Evolutionary conservation across 2,329 filamentous ascomycete genomes (phyloP), one percentile per base, ranked within the genome.

Genomic region (Trichophaea hybrida): DNA sequence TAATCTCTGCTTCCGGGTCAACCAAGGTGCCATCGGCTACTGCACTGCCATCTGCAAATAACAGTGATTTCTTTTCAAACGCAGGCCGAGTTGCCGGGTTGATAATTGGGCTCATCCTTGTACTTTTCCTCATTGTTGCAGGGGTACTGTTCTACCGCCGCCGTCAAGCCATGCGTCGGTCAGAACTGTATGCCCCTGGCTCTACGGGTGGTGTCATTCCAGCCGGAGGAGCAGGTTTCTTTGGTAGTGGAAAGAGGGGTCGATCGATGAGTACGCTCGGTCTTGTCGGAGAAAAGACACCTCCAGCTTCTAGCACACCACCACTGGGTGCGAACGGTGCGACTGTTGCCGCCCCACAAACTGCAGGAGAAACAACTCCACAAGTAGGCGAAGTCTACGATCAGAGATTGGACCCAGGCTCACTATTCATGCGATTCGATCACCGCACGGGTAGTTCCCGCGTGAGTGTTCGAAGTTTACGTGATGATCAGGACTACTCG

Each of bases 231-330:
- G 55, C 51, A 24, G 61, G 59, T 53, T 8, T 57, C 13, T 61
- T 64, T 58, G 59, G 55, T 53, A 33, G 59, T 43, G 59, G 59
- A 15, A 58, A 58, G 38, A 66, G 64, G 35, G 62, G 60, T 44
- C 64, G 64, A 33, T 66, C 64, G 6, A 49, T 66, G 64, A 66
- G 64, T 49, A 66, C 64, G n/a, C 37, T 63, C 12, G 64, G 64
- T 24, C 61, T 66, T 49, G 60, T 65, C 31, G 60, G 60, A 12
- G 63, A 65, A 54, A 65, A 65, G 24, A 50, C 48, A 32, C 51
- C 51, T 24, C 59, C 62, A 37, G 46, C 59, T 13, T 60, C 61
- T 50, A 56, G 56, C 17, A 59, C 51, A 40, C 56, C 61, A 54
- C 55, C 59, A 32, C 32, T 52, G 4, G 48, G 17, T n/a, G 43